Evolutionary conservation across 2,329 filamentous ascomycete species (phyloP).

Genomic region (Alternaria sp.): DNA sequence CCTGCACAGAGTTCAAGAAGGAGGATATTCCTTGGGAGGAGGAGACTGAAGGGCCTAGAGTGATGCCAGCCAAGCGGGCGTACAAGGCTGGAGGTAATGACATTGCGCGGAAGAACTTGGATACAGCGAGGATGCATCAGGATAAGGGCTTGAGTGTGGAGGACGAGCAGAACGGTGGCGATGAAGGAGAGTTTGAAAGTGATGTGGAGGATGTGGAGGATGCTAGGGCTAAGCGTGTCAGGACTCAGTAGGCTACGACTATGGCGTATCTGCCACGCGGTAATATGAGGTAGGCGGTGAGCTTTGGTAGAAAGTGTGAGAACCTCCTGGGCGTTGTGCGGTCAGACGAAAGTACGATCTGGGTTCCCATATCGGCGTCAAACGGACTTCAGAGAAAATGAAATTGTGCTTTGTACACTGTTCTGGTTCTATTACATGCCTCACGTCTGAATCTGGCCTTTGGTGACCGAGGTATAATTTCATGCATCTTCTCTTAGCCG

Average conservation of each 20-base stretch:
- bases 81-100: slow-evolving; percentile 40
- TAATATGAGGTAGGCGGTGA: neutral
- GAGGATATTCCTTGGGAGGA: slow-evolving; percentile 54
- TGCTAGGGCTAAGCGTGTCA: slow-evolving; percentile 8
- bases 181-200: slow-evolving; percentile 19
- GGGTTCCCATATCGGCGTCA: slow-evolving; percentile 5
- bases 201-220: slow-evolving; percentile 5
- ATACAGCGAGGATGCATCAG: slow-evolving; percentile 25
- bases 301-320: neutral
- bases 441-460: neutral
- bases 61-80: slow-evolving; percentile 23
- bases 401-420: slow-evolving; percentile 40
- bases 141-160: slow-evolving; percentile 14
- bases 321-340: neutral
- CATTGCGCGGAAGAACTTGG: slow-evolving; percentile 36
- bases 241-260: neutral
- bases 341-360: neutral
- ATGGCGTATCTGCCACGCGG: neutral
- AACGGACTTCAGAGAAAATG: slow-evolving; percentile 9
- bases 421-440: neutral
- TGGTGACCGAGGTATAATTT: neutral
- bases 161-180: neutral
- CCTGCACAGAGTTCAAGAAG: slow-evolving; percentile 53
- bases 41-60: slow-evolving; percentile 9
- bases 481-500: neutral